phyloP scores from a whole-genome alignment of 106 monocot species.

The Phalaenopsis equestris region DNA sequence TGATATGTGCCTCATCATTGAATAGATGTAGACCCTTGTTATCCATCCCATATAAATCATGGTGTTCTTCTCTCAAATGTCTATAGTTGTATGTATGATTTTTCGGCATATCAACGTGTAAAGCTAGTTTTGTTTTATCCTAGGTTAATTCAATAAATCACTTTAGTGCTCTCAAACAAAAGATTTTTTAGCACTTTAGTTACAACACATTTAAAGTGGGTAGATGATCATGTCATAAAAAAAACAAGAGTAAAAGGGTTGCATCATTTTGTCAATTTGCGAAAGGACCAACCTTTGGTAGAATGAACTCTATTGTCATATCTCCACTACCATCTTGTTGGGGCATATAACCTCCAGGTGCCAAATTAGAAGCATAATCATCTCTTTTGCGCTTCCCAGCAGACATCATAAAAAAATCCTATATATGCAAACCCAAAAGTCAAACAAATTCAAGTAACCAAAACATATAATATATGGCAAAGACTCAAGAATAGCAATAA shows the following conservation, averaged over 20 bases:
- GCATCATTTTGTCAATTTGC: neutral
- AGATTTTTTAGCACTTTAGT: neutral
- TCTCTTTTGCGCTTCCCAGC: constrained; percentile 91
- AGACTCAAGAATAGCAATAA: neutral
- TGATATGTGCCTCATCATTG: neutral
- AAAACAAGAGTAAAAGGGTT: neutral
- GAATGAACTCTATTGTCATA: constrained; percentile 39
- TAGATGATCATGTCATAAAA: neutral
- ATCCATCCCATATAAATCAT: neutral
- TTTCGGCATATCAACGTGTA: neutral
- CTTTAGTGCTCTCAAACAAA: neutral
- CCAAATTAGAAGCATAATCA: constrained; percentile 47
- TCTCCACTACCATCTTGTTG: constrained; percentile 92
- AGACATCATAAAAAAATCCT: constrained; percentile 78
- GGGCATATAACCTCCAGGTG: constrained; percentile 65
- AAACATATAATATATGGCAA: neutral
- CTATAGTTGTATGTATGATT: neutral
- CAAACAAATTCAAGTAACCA: neutral
- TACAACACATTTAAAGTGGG: neutral
- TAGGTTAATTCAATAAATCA: neutral
- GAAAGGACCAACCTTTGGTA: constrained; percentile 31
- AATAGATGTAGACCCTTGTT: neutral
- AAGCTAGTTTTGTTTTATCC: neutral
- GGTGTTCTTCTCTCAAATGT: neutral
- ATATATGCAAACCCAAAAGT: constrained; percentile 9